Evolutionary conservation across 306 rosid species (phyloP), one percentile per base, ranked within the genome.

Genomic region (Vicia faba): DNA sequence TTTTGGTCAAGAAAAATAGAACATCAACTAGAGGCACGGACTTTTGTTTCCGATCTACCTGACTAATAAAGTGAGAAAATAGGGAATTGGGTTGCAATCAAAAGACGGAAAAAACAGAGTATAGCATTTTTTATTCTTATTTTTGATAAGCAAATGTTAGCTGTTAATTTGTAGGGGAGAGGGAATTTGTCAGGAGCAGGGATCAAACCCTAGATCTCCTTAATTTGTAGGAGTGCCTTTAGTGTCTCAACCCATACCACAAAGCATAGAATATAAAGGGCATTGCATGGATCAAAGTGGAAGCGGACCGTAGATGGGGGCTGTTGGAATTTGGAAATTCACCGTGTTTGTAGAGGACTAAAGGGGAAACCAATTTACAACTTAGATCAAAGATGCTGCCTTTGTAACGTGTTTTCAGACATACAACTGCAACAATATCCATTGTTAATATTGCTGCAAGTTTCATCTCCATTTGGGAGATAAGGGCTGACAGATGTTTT

Each of bases 11-110:
- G 43, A 15, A 55, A 40, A 55, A 14, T 25, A n/a, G 53, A 51
- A 25, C 15, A 38, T 39, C 48, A 36, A 8, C 13, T 23, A 51
- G 39, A 57, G 26, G 19, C 11, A 11, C 8, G 9, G 12, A 12
- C n/a, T 66, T 49, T 31, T 49, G 9, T 36, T 28, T 33, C 36
- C 64, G 64, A 53, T 28, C 5, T 53, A 53, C 28, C 53, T 23
- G 40, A 10, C 40, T 38, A 68, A 68, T 68, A 39, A 53, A 53
- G 73, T 53, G 28, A 53, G 62, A 53, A 45, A 45, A 45, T 45
- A 45, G 53, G 28, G 25, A 38, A 10, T n/a, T 54, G 9, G 53
- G 18, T 40, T 20, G 40, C 58, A 28, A 57, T 15, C 33, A 28
- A 69, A 16, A 43, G 20, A 39, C 11, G 7, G 35, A 55, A 26